Base-by-base conservation (phyloP, 495 filamentous ascomycete species). In the Chaetomium tenue region DNA sequence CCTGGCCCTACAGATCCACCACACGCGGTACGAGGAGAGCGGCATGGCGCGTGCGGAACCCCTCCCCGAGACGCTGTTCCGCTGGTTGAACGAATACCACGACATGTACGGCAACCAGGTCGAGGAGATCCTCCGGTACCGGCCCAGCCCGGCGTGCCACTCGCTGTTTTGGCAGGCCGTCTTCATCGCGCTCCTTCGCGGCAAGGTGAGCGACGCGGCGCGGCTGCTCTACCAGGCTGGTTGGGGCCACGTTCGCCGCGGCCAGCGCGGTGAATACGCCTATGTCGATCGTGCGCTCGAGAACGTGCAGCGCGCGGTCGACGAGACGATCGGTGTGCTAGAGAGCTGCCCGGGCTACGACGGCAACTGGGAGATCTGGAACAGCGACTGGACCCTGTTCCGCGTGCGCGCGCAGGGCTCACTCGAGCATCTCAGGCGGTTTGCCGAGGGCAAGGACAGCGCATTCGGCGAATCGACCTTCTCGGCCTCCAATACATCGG, bases 111-210 rank as follows among this genome's bases (percentile, higher is more conserved):
- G 75, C 23, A 77, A 81, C 52, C 87, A 89, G 63, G 68, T 89
- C 4, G 77, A 84, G 46, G 76, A 86, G 15, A 76, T 96, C 44
- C 76, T 83, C 63, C 79, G 80, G 26, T 74, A 87, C 61, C 78
- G 83, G 52, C 90, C 89, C 3, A 89, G 88, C 63, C 89, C 90
- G 42, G 87, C 91, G 3, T 84, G 85, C 52, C 89, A 92, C 67
- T 75, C 77, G 7, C 79, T 86, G 30, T 97, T 90, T 73, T 97
- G 93, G 93, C 89, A 91, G 69, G 82, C 86, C 12, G 76, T 96
- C 20, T 88, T 86, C 65, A 79, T 81, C 37, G 74, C 83, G 39
- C 80, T 91, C 57, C 75, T 93, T 5, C 88, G 92, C 18, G 92
- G 92, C 25, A 84, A 85, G 39, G 82, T 96, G 44, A 58, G 70